Conservation (phyloP, 768 basidiomycete species). For the Zangia roseola region DNA sequence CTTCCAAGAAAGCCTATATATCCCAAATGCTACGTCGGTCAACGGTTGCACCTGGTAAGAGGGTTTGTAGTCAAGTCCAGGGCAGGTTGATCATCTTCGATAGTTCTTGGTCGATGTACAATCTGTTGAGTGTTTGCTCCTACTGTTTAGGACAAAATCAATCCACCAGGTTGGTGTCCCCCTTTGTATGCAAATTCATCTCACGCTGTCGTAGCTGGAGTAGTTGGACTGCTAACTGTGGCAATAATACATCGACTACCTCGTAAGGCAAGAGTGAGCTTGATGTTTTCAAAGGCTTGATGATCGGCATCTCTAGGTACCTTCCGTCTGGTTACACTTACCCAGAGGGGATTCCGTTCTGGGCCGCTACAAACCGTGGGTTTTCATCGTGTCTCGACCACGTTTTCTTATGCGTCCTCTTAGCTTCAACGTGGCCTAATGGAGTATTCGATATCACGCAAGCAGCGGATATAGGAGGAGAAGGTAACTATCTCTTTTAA, state of each 20-base stretch:
- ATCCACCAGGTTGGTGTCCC: slow-evolving; percentile 14
- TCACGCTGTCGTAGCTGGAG: slow-evolving; percentile 20
- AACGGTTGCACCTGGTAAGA: slow-evolving; percentile 27
- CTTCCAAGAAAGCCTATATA: slow-evolving; percentile 19
- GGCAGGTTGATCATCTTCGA: neutral
- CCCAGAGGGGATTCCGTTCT: slow-evolving; percentile 22
- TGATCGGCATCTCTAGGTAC: slow-evolving; percentile 14
- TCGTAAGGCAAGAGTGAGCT: slow-evolving; percentile 16
- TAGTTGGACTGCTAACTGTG: slow-evolving; percentile 18
- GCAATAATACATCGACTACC: slow-evolving; percentile 9
- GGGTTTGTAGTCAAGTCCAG: neutral
- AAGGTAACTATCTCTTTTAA: slow-evolving; percentile 7
- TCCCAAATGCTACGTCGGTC: slow-evolving; percentile 15
- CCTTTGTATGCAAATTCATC: neutral
- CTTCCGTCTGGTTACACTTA: slow-evolving; percentile 15
- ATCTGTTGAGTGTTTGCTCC: slow-evolving; percentile 29
- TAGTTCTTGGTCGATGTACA: slow-evolving; percentile 32
- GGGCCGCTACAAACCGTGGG: slow-evolving; percentile 24
- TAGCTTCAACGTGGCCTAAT: slow-evolving; percentile 21
- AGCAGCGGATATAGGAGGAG: slow-evolving; percentile 5
- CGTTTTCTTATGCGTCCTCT: slow-evolving; percentile 1
- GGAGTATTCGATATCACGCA: slow-evolving; percentile 11
- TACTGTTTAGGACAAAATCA: slow-evolving; percentile 11
- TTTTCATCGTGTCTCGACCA: neutral
- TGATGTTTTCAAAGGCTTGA: neutral